Percentiles rank a stretch among this genome's conserved stretches.
Conservation (phyloP, 1,139 yeast genomes). For the Saccharomyces hybrid region DNA sequence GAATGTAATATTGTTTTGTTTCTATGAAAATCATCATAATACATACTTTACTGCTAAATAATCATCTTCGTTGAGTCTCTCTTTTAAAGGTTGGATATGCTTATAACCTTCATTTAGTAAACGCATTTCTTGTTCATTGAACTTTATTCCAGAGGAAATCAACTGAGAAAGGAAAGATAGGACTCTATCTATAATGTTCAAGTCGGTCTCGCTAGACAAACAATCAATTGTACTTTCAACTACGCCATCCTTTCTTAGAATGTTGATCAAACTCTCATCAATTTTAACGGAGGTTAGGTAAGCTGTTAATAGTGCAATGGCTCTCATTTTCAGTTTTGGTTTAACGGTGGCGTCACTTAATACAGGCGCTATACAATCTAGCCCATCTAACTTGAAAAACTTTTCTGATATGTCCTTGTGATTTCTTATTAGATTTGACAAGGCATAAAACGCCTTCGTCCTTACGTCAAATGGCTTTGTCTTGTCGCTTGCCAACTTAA, state of each 20-base stretch:
- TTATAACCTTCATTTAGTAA: constrained; percentile 38
- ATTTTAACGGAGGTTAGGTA: constrained; percentile 45
- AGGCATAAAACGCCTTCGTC: constrained; percentile 66
- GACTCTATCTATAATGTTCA: constrained; percentile 55
- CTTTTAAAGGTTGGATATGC: constrained; percentile 38
- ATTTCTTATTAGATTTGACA: constrained; percentile 71
- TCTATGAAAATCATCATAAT: constrained; percentile 13
- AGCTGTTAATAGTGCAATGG: constrained; percentile 51
- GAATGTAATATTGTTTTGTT: not conserved
- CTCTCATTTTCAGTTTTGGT: constrained; percentile 44
- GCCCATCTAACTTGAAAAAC: constrained; percentile 58
- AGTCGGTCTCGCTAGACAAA: constrained; percentile 39
- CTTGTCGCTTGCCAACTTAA: constrained; percentile 35
- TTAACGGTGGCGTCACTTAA: constrained; percentile 17
- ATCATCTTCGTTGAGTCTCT: constrained; percentile 48
- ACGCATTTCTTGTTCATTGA: constrained; percentile 41
- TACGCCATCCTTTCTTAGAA: constrained; percentile 39
- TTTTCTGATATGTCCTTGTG: constrained; percentile 46
- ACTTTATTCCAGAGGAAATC: constrained; percentile 40
- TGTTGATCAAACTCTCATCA: constrained; percentile 32
- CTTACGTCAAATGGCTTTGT: constrained; percentile 36
- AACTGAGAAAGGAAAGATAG: constrained; percentile 48
- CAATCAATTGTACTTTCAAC: constrained; percentile 35
- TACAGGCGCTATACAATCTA: constrained; percentile 40
- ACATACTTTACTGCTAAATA: constrained; percentile 44